These are phyloP conservation scores for Calonectria naviculata DNA, from an alignment of 2,329 filamentous ascomycete genomes.

Conservation along the genomic window DNA sequence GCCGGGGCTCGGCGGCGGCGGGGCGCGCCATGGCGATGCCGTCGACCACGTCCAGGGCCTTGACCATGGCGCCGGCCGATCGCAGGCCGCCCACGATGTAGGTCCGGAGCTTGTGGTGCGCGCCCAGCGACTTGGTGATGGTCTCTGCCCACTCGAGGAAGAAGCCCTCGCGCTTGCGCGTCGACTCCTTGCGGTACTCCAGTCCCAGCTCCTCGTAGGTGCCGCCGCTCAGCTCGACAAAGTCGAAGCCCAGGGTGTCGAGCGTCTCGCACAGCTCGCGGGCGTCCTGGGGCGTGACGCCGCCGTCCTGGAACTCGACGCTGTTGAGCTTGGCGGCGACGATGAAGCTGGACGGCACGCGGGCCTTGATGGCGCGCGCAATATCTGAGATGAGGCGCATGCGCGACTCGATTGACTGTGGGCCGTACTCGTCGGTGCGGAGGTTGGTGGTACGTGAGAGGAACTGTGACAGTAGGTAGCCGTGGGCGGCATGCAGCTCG, in stretches of 20 bases:
- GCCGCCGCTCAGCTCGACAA: constrained; percentile 70
- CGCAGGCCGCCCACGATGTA: constrained; percentile 70
- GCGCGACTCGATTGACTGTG: constrained; percentile 54
- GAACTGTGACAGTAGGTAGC: constrained; percentile 65
- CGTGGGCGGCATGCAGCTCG: constrained; percentile 64
- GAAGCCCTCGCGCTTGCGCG: constrained; percentile 65
- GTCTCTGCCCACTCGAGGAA: constrained; percentile 69
- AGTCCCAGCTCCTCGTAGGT: constrained; percentile 67
- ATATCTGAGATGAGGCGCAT: constrained; percentile 58
- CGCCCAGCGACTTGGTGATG: constrained; percentile 51
- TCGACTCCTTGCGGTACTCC: constrained; percentile 62
- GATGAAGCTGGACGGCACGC: constrained; percentile 49
- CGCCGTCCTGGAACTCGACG: constrained; percentile 65
- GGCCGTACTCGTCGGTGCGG: constrained; percentile 63
- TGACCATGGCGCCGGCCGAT: constrained; percentile 66
- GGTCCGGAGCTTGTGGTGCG: constrained; percentile 57
- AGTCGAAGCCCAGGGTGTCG: constrained; percentile 62
- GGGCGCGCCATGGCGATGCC: constrained; percentile 65
- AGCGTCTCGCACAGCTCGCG: constrained; percentile 57
- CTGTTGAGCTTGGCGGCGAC: constrained; percentile 68
- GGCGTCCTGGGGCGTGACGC: constrained; percentile 63
- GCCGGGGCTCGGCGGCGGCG: constrained; percentile 44
- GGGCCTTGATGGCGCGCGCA: constrained; percentile 45
- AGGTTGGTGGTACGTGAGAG: constrained; percentile 59
- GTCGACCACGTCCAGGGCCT: constrained; percentile 65